Base-by-base conservation (phyloP, 176 grass and related monocot species). In the Raddia distichophylla region DNA sequence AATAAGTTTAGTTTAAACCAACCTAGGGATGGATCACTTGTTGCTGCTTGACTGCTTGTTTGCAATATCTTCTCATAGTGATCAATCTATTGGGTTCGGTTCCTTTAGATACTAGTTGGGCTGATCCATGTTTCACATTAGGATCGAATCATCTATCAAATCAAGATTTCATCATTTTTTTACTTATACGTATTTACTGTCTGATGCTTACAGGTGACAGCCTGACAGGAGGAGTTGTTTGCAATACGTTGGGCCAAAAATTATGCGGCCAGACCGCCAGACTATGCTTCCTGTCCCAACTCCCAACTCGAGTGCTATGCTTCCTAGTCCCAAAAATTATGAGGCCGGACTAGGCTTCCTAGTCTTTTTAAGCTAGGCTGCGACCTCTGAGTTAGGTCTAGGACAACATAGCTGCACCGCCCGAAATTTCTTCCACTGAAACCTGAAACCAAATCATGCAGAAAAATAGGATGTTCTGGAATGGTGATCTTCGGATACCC, bases 401-500 rank as follows among this genome's bases (percentile, higher is more conserved):
- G 67, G 32, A 79, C 69, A 66, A 61, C 60, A 5, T 73, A 74
- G 52, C 69, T 20, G 52, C 64, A 64, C 61, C 32, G 5, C 60
- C 15, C 63, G 19, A 27, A 14, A 9, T 18, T 51, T 18, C 14
- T 55, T 64, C 62, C 18, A 4, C 51, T 46, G 53, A 52, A 73
- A 60, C 52, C 81, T 74, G 81, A 54, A 78, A 67, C 40, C 44
- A 17, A 48, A 11, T 56, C 51, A 43, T 58, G 60, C 86, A 13
- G 60, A 53, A 71, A 50, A 56, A 70, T 16, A 34, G 65, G 71
- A 53, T 67, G n/a, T 45, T 71, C 52, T 43, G 49, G 49, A 64
- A 67, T 18, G 10, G 60, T 60, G 44, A 83, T 34, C 67, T 67
- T 71, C 51, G 67, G 75, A 73, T 83, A 49, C 81, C 80, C 80